Base-by-base conservation (phyloP, 2,329 filamentous ascomycete genomes). In the Stachybotrys chlorohalonatus region DNA sequence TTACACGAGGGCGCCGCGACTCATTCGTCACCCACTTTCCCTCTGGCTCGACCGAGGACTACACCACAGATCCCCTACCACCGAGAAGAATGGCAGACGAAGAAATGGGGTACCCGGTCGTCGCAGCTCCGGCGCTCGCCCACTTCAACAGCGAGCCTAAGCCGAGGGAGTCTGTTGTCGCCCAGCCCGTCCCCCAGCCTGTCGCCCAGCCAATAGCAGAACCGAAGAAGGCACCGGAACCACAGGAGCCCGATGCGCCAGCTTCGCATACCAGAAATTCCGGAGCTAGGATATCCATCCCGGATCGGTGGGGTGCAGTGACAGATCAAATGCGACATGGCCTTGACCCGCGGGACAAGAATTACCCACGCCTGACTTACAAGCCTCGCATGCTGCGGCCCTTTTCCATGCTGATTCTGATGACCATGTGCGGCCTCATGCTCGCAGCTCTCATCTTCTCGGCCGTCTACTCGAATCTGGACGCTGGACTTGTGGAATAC, bases 1-100 rank as follows among this genome's bases (percentile, higher is more conserved):
- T 97, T 61, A 95, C 90, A 6, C 79, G 87, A 51, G 83, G 88
- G 63, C 85, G 85, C 55, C 84, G 89, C 57, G 77, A 84, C 6
- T 72, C 75, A 54, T 72, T 75, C 55, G 77, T 79, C 9, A 74
- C 78, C 54, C 73, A 80, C 60, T 77, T 81, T 53, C 69, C 77
- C 53, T 75, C 77, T 5, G 64, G 60, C 36, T 65, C 64, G 54
- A 71, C 66, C n/a, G 66, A 68, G 7, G 63, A 60, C 45, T 66
- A 63, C 55, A 67, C 59, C 6, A 58, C 67, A 2, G 58, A 75
- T 47, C 66, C 68, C 55, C 60, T 62, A 11, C 57, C 57, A 36
- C 55, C 59, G 11, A 61, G 58, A 17, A 58, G 57, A 51, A 50
- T 61, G 42, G 56, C 54, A 7, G 56, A 62, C 11, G 58, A 60